Evolutionary conservation across 768 basidiomycete genomes (phyloP).

Genomic region (Rhodosporidiobolus sp.): DNA sequence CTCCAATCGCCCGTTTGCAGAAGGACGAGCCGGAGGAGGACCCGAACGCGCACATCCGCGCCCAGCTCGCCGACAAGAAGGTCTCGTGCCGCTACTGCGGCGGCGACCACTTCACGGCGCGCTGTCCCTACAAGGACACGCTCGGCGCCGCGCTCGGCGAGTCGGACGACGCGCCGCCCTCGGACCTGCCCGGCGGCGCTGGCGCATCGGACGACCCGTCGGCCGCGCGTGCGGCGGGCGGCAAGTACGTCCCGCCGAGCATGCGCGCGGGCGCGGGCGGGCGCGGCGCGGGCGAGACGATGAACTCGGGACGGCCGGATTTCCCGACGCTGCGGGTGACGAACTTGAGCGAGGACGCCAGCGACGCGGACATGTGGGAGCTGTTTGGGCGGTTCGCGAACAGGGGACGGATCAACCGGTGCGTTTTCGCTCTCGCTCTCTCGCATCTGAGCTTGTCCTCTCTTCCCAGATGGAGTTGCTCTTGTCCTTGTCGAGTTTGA

Average conservation of each 20-base stretch:
- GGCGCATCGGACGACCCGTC: conserved; percentile 12
- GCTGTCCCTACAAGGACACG: conserved; percentile 96
- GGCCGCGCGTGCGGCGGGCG: conserved; percentile 49
- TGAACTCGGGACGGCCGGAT: conserved; percentile 78
- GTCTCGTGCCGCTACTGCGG: conserved; percentile 91
- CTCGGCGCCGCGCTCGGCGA: conserved; percentile 63
- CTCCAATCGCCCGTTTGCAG: not conserved
- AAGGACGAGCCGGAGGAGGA: conserved; percentile 41
- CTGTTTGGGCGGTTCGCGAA: conserved; percentile 78
- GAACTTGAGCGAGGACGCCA: conserved; percentile 91
- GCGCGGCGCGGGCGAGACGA: conserved; percentile 70
- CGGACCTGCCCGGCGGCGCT: conserved; percentile 5
- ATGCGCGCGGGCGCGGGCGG: conserved; percentile 67
- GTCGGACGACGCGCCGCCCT: not conserved
- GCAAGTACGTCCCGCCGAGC: conserved; percentile 92
- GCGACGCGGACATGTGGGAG: conserved; percentile 88
- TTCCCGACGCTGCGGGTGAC: conserved; percentile 95
- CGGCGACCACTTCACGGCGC: conserved; percentile 95
- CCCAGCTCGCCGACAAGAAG: conserved; percentile 61
- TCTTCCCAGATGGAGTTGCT: too few relatives aligned
- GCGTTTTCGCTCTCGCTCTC: conserved; percentile 1
- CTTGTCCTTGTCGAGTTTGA: not conserved
- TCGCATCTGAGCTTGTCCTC: too few relatives aligned
- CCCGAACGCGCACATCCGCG: conserved; percentile 53
- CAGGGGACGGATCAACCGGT: conserved; percentile 33